These are phyloP conservation scores for Lathyrus sativus DNA, from an alignment of 306 rosid species.

Conservation along the genomic window DNA sequence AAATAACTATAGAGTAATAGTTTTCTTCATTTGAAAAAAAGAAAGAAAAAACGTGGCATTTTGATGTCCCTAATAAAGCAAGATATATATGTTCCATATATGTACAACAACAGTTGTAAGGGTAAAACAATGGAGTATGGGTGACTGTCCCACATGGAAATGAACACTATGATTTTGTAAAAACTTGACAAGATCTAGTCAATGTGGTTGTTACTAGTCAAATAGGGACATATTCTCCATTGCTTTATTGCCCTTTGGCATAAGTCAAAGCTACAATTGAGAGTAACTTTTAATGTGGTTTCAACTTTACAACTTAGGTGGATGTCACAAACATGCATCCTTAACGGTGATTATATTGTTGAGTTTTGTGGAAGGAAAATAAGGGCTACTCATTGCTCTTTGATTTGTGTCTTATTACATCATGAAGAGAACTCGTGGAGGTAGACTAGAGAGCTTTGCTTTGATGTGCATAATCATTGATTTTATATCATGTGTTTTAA, in stretches of 20 bases:
- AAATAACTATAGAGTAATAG: background rate
- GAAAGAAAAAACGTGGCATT: slow-evolving; percentile 4
- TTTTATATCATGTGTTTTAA: slow-evolving; percentile 33
- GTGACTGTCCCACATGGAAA: slow-evolving; percentile 31
- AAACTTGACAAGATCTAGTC: slow-evolving; percentile 18
- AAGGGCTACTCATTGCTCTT: slow-evolving; percentile 36
- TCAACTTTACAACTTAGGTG: slow-evolving; percentile 39
- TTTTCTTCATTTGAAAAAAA: slow-evolving; percentile 3
- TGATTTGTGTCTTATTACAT: slow-evolving; percentile 16
- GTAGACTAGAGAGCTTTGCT: slow-evolving; percentile 9
- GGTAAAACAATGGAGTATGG: slow-evolving; percentile 26
- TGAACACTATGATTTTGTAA: slow-evolving; percentile 17
- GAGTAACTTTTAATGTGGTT: slow-evolving; percentile 23
- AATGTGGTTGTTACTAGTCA: slow-evolving; percentile 23
- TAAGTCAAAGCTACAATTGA: slow-evolving; percentile 43
- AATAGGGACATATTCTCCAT: slow-evolving; percentile 7
- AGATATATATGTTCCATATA: slow-evolving; percentile 4
- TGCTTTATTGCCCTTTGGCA: slow-evolving; percentile 16
- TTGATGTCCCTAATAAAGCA: slow-evolving; percentile 20
- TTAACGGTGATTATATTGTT: slow-evolving; percentile 16
- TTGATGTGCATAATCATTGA: slow-evolving; percentile 28
- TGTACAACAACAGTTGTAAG: background rate
- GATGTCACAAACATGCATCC: slow-evolving; percentile 38
- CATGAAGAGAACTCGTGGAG: slow-evolving; percentile 6
- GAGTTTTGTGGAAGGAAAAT: slow-evolving; percentile 31